Percentiles rank a stretch among this genome's conserved stretches.
Conservation (phyloP, 1,139 yeast genomes). For the Yamadazyma blattariae region DNA sequence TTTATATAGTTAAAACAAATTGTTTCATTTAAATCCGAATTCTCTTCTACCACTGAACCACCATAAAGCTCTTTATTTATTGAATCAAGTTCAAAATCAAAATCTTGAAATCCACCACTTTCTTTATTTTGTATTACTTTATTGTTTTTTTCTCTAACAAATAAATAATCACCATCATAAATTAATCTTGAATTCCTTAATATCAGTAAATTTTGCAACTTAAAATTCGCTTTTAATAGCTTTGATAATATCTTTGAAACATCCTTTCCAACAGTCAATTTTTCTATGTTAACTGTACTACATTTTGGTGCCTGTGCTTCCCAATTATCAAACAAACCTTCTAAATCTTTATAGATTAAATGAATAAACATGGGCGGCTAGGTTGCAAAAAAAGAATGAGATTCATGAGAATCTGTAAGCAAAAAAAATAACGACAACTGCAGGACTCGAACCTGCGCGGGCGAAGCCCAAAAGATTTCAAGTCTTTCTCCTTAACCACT, state of each 20-base stretch:
- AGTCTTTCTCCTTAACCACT: slow-evolving; percentile 59
- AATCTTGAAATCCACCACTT: too few relatives aligned
- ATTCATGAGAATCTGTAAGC: not conserved
- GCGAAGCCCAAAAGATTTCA: slow-evolving; percentile 58
- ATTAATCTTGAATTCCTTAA: too few relatives aligned
- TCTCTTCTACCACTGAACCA: too few relatives aligned
- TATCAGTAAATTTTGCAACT: too few relatives aligned
- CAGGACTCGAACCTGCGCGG: slow-evolving; percentile 63
- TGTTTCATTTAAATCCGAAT: not conserved
- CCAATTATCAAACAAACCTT: not conserved
- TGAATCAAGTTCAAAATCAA: not conserved
- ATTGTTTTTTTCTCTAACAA: not conserved
- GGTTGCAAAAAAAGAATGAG: not conserved
- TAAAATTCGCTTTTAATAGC: too few relatives aligned
- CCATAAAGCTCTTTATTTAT: not conserved
- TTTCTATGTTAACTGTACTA: too few relatives aligned
- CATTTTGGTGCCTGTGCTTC: not conserved
- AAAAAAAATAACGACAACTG: slow-evolving; percentile 40
- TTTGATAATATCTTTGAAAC: too few relatives aligned
- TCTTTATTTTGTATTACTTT: too few relatives aligned
- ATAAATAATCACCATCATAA: too few relatives aligned
- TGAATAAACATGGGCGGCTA: not conserved
- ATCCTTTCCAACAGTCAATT: too few relatives aligned
- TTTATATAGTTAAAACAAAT: not conserved
- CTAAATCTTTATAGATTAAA: not conserved